phyloP scores from a whole-genome alignment of 208 protist genomes.

The Leishmania tarentolae region DNA sequence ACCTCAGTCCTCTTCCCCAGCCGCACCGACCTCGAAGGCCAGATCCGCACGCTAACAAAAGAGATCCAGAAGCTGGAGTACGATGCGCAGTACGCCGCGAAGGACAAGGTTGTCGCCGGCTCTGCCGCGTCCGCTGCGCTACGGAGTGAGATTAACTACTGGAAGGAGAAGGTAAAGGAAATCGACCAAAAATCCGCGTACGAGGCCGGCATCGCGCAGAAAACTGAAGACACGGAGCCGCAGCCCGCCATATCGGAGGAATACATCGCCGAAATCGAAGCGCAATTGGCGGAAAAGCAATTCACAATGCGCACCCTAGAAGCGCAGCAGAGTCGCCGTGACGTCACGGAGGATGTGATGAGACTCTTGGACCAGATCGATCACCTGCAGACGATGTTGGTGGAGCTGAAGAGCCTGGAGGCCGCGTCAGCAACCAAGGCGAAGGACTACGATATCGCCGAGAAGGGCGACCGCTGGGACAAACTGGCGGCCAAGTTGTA shows the following conservation, averaged over 20 bases:
- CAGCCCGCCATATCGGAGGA: slow-evolving; percentile 25
- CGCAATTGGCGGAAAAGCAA: slow-evolving; percentile 48
- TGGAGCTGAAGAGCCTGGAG: slow-evolving; percentile 46
- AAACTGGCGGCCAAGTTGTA: slow-evolving; percentile 73
- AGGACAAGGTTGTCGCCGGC: slow-evolving; percentile 73
- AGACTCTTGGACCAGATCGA: slow-evolving; percentile 76
- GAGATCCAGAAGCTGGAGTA: slow-evolving; percentile 85
- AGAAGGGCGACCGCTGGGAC: slow-evolving; percentile 76
- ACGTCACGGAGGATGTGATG: slow-evolving; percentile 79
- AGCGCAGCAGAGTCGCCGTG: slow-evolving; percentile 61
- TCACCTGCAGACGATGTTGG: slow-evolving; percentile 52
- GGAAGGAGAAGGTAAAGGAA: slow-evolving; percentile 58
- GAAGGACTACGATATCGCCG: slow-evolving; percentile 31
- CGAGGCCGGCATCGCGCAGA: slow-evolving; percentile 72
- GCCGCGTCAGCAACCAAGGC: slow-evolving; percentile 5
- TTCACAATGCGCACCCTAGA: slow-evolving; percentile 65
- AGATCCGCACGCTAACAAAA: slow-evolving; percentile 60
- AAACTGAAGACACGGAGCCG: slow-evolving; percentile 26
- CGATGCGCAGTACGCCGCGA: slow-evolving; percentile 78
- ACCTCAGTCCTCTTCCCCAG: slow-evolving; percentile 74
- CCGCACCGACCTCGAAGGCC: slow-evolving; percentile 56
- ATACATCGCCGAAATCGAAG: slow-evolving; percentile 66
- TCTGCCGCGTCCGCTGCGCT: slow-evolving; percentile 72
- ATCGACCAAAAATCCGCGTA: slow-evolving; percentile 81
- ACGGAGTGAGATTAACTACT: slow-evolving; percentile 64